phyloP scores from a whole-genome alignment of 2,329 filamentous ascomycete species.

The Claviceps humidiphila region DNA sequence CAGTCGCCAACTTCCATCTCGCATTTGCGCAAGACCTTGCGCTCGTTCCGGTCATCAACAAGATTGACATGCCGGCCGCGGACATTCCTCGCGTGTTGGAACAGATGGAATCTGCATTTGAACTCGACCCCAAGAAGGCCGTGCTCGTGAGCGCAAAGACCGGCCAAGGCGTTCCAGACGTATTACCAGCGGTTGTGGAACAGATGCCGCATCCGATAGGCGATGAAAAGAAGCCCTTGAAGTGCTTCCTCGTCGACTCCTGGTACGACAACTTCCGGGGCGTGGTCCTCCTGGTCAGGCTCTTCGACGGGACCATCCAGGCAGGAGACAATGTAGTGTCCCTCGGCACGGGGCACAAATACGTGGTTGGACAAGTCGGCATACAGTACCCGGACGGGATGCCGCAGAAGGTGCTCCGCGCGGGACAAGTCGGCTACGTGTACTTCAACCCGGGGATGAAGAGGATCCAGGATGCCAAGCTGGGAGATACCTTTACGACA shows the following conservation, averaged over 20 bases:
- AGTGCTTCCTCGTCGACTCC: constrained; percentile 84
- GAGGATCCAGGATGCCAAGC: constrained; percentile 83
- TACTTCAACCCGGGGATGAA: constrained; percentile 99
- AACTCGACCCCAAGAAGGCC: constrained; percentile 63
- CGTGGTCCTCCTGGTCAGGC: constrained; percentile 76
- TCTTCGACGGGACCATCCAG: constrained; percentile 77
- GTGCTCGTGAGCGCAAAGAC: constrained; percentile 82
- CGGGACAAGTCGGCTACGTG: constrained; percentile 91
- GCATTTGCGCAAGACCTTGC: constrained; percentile 83
- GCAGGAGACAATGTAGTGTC: constrained; percentile 80
- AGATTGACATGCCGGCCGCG: constrained; percentile 83
- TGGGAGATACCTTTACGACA: constrained; percentile 88
- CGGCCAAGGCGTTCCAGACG: constrained; percentile 69
- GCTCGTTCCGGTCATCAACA: constrained; percentile 89
- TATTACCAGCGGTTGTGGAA: constrained; percentile 77
- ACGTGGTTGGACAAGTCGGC: constrained; percentile 89
- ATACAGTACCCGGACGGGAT: constrained; percentile 90
- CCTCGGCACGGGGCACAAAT: constrained; percentile 77
- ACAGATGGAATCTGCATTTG: constrained; percentile 77
- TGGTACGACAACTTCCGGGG: constrained; percentile 98
- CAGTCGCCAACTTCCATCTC: constrained; percentile 95
- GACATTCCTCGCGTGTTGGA: constrained; percentile 76
- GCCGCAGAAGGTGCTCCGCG: constrained; percentile 64
- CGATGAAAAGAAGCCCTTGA: constrained; percentile 57
- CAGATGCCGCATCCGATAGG: constrained; percentile 71